Evolutionary conservation across 345 rosid species (phyloP), one percentile per base, ranked within the genome.

Genomic region (Lenwebbia sp.): DNA sequence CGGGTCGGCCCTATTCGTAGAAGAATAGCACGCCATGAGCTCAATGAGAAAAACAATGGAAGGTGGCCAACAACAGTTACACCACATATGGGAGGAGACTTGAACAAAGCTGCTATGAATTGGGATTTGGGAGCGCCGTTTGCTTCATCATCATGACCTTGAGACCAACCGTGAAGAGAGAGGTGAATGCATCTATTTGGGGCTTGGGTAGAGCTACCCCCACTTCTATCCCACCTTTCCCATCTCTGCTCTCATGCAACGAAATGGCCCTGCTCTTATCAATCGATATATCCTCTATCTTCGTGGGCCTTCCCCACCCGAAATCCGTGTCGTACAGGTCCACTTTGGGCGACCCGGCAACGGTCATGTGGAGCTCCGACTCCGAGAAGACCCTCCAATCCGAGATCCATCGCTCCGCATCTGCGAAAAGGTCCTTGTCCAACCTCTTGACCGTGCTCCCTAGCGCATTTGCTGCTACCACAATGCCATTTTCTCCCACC

Each of bases 291-390:
- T 90, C 91, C 84, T 92, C 94, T 30, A 88, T 89, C 87, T 89
- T 92, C 85, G 37, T 58, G 0, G 94, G 92, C 85, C 87, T 86
- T 4, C 94, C 92, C 93, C 92, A 91, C 58, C 95, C 94, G 37
- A 92, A 93, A 85, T 92, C 90, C 19, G 88, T 86, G 17, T 60
- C 86, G 14, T 91, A 91, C 10, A 91, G 84, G 14, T 57, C 87
- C 86, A 92, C 53, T 33, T 90, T 93, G 0, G 95, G 95, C 19
- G 91, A 92, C 23, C 95, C 95, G 0, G 86, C 54, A 15, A 88
- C 83, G 30, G 83, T 19, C 10, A 89, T 58, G 17, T 88, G 85
- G 26, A 53, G 37, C 44, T 62, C 88, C 84, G 89, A 85, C 55
- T 88, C 91, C 17, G 56, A 21, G 13, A 90, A 28, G 21, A 55